These are phyloP conservation scores for Escovopsis weberi DNA, from an alignment of 2,329 filamentous ascomycete genomes.

Conservation along the genomic window DNA sequence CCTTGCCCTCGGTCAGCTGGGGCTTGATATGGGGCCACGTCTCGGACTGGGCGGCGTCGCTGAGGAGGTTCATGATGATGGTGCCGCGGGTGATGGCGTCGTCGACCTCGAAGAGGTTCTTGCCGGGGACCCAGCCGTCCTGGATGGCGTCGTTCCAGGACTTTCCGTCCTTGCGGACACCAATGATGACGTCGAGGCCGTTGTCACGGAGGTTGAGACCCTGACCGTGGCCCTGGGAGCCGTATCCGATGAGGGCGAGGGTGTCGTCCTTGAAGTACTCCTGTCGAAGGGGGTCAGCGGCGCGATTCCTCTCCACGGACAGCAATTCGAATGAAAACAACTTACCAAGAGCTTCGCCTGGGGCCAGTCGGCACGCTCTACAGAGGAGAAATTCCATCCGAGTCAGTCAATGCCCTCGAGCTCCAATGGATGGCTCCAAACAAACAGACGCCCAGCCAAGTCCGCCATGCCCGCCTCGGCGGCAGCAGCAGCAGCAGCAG, in stretches of 20 bases:
- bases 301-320: background rate
- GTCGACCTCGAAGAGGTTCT: constrained; percentile 97
- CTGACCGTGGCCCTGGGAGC: constrained; percentile 94
- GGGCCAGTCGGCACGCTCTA: constrained; percentile 97
- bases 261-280: constrained; percentile 99
- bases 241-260: constrained; percentile 96
- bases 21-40: constrained; percentile 98
- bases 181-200: constrained; percentile 96
- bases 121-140: constrained; percentile 96
- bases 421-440: too few relatives aligned
- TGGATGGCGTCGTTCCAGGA: constrained; percentile 96
- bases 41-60: constrained; percentile 94
- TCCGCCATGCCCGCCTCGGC: too few relatives aligned
- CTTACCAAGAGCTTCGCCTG: constrained; percentile 91
- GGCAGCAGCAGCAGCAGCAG: too few relatives aligned
- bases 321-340: constrained; percentile 14
- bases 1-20: constrained; percentile 96
- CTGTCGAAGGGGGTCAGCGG: constrained; percentile 35
- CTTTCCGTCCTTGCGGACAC: constrained; percentile 94
- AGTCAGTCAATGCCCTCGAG: constrained; percentile 17
- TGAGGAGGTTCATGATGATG: constrained; percentile 98
- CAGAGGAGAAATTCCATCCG: constrained; percentile 1
- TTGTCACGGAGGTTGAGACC: constrained; percentile 99
- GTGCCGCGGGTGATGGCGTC: constrained; percentile 89
- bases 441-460: too few relatives aligned